A percentile compares a stretch with the other conserved stretches of the same genome.
These are phyloP conservation scores for Aspergillus incahuasiensis DNA, from an alignment of 495 filamentous ascomycete species.

Conservation along the genomic window DNA sequence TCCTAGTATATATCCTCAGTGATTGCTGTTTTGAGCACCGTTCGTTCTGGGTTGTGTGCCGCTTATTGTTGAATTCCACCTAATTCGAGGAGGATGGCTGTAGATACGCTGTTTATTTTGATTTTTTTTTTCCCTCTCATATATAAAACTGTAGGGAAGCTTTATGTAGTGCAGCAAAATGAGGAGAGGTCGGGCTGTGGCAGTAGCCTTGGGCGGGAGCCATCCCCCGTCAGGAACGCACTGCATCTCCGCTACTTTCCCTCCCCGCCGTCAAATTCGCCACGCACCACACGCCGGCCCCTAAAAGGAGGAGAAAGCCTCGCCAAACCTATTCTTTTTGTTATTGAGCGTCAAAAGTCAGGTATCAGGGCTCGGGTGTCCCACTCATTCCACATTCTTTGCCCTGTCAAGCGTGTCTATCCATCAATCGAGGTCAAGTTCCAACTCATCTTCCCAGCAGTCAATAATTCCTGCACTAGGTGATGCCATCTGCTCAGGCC, in stretches of 20 bases:
- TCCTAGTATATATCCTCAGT: neutral
- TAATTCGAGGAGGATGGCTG: neutral
- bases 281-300: conserved; percentile 10
- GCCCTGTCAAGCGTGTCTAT: no score
- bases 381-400: neutral
- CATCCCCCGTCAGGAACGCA: neutral
- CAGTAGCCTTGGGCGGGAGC: neutral
- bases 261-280: conserved; percentile 2
- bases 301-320: neutral
- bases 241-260: neutral
- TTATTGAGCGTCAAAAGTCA: neutral
- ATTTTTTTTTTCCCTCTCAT: neutral
- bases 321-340: neutral
- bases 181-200: neutral
- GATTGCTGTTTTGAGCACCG: neutral
- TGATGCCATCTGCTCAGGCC: neutral
- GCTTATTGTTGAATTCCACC: neutral
- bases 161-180: neutral
- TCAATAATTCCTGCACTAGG: conserved; percentile 1
- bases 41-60: neutral
- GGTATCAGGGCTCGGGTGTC: neutral
- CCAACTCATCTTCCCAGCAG: neutral
- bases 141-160: no score
- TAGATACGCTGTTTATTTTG: neutral
- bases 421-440: neutral